Evolutionary conservation across 306 rosid genomes (phyloP), one percentile per base, ranked within the genome.

Genomic region (Arachis stenosperma): DNA sequence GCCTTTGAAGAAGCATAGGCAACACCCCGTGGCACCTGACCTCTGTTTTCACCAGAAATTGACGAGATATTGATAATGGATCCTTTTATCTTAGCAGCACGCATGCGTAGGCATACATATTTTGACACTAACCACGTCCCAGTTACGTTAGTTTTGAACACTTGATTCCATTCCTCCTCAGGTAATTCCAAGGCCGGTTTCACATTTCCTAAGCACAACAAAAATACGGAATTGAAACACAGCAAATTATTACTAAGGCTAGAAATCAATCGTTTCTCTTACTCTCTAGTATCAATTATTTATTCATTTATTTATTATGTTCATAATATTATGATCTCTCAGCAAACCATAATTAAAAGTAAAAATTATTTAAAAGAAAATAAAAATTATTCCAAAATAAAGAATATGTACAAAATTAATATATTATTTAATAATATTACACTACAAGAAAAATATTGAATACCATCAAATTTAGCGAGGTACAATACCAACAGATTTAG

Each of bases 41-140:
- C 96, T 17, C 96, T 86, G 47, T 79, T 39, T 48, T 82, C 30
- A 53, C 97, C 93, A 47, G 84, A 73, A 53, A 89, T 75, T 12
- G 98, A 93, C 71, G 96, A 67, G 43, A 93, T 83, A 58, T 90
- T 93, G 75, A 93, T 87, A 57, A 90, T 75, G 51, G 96, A 81
- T n/a, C 98, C 96, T 72, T 87, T 83, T 6, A 22, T 50, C 27
- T 70, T 48, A 1, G 89, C 69, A 42, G 84, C 88, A 39, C 85
- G 64, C 96, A 93, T 90, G 55, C 17, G 86, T 62, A 80, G 58
- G 81, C 87, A 71, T 9, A 87, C 87, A 58, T 70, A 80, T 29
- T 87, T 90, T 43, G 97, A 88, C 46, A 93, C 93, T 76, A 90
- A 75, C 96, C 97, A 93, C 12, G 86, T 61, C 9, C 98, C 97